These are phyloP conservation scores for Torrubiella hemipterigena DNA, from an alignment of 2,329 filamentous ascomycete species.

Conservation along the genomic window DNA sequence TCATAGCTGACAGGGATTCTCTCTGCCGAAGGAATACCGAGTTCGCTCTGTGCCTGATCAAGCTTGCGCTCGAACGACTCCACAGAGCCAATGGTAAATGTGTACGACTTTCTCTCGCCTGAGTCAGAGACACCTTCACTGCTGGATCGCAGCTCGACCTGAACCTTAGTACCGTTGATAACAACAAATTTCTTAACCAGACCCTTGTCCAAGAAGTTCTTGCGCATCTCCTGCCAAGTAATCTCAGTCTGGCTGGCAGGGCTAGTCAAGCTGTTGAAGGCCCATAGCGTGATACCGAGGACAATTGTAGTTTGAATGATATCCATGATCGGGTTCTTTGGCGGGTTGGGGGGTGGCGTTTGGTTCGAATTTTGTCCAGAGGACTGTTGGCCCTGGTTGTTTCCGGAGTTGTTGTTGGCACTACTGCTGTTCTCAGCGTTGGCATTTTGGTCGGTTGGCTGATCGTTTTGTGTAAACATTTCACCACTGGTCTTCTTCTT, in stretches of 20 bases:
- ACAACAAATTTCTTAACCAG: conserved; percentile 88
- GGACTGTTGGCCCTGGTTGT: conserved; percentile 13
- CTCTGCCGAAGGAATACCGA: conserved; percentile 76
- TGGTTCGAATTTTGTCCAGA: no score
- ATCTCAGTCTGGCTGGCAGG: conserved; percentile 55
- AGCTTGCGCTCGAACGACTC: conserved; percentile 85
- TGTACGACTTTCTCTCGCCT: conserved; percentile 42
- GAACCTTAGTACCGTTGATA: conserved; percentile 58
- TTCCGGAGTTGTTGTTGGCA: conserved; percentile 3
- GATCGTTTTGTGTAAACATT: conserved; percentile 13
- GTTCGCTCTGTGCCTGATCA: conserved; percentile 76
- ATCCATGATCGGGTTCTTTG: conserved; percentile 22
- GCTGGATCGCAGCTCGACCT: conserved; percentile 69
- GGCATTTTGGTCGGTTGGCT: conserved; percentile 9
- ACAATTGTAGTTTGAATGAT: conserved; percentile 22
- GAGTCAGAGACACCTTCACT: conserved; percentile 35
- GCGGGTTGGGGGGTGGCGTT: conserved; percentile 12
- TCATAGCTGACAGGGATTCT: conserved; percentile 87
- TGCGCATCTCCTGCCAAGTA: conserved; percentile 94
- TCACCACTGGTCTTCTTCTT: conserved; percentile 9
- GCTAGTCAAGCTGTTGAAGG: conserved; percentile 26
- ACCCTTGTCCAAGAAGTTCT: conserved; percentile 89
- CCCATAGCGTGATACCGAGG: conserved; percentile 42
- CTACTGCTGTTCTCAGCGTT: neutral
- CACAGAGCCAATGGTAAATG: conserved; percentile 90